Evolutionary conservation across 305 asterid species (phyloP), one percentile per base, ranked within the genome.

Genomic region (Caryopteris hybrid): DNA sequence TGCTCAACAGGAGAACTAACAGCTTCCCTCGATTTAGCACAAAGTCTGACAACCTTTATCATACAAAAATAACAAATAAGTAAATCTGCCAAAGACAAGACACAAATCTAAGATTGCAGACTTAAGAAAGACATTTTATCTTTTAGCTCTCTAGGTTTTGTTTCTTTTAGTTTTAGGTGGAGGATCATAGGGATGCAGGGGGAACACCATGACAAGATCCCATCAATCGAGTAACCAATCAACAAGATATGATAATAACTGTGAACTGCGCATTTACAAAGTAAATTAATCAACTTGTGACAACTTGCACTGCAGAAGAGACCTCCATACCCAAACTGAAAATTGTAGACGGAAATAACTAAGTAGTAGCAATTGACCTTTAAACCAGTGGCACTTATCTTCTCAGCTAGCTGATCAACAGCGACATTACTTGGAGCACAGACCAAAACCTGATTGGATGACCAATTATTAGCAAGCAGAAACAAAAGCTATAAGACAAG

Each of bases 381-480:
- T 72, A 95, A 81, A 41, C 99, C 99, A 50, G 99, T 95, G 36
- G 99, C 96, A 77, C 99, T 95, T 69, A 95, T 95, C 82, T 95
- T 95, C 78, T 95, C 99, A 72, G 97, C 99, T 68, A 92, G 92
- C 86, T 95, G 99, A 72, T 95, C 98, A 6, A 95, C 99, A 76
- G 99, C 99, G 74, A 95, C 98, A 68, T 92, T 95, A 86, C 99
- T 95, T 62, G 99, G 99, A 79, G 99, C 99, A 80, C 98, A 95
- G 39, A 92, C 99, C 85, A 95, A 80, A 79, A 95, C 99, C 98
- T 95, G 86, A 53, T 76, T 6, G 60, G 36, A 64, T 48, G 65
- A 48, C 18, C 20, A 79, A 53, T 25, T 58, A 59, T 66, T 21
- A 70, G 71, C 42, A 52, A 55, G 50, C 63, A 59, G 48, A 59